These are phyloP conservation scores for Exophiala calicioides DNA, from an alignment of 2,329 filamentous ascomycete species.

Conservation along the genomic window DNA sequence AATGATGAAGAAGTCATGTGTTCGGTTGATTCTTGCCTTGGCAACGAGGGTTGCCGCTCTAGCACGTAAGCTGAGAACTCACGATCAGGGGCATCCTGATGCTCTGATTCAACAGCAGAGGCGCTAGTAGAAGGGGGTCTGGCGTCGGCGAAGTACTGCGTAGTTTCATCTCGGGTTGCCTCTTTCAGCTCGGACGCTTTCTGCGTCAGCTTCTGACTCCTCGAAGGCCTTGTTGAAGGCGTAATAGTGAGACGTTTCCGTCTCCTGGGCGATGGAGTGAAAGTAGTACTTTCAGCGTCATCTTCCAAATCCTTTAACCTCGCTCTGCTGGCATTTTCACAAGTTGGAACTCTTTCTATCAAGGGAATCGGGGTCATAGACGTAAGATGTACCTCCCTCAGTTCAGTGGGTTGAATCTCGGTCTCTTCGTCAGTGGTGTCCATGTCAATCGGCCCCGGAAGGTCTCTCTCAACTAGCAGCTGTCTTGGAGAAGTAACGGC, in stretches of 20 bases:
- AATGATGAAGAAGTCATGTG: no score
- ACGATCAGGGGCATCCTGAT: not conserved
- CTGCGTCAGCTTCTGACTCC: slow-evolving; percentile 12
- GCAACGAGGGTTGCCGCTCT: not conserved
- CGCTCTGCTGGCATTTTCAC: not conserved
- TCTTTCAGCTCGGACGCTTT: slow-evolving; percentile 7
- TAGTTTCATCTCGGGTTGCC: not conserved
- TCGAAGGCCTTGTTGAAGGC: not conserved
- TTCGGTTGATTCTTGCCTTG: not conserved
- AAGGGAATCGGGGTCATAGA: not conserved
- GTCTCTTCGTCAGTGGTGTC: slow-evolving; percentile 10
- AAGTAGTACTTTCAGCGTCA: not conserved
- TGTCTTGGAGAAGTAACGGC: not conserved
- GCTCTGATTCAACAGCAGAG: not conserved
- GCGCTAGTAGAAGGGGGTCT: not conserved
- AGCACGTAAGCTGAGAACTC: not conserved
- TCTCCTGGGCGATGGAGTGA: not conserved
- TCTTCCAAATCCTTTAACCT: not conserved
- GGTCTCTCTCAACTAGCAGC: not conserved
- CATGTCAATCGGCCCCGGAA: slow-evolving; percentile 1
- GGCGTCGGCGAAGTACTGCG: not conserved
- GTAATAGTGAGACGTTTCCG: not conserved
- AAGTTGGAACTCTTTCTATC: not conserved
- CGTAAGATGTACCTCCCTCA: not conserved
- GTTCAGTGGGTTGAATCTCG: not conserved